A percentile compares a stretch with the other conserved stretches of the same genome.
These are phyloP conservation scores for Collybia mongolica DNA, from an alignment of 768 basidiomycete species.

Conservation along the genomic window DNA sequence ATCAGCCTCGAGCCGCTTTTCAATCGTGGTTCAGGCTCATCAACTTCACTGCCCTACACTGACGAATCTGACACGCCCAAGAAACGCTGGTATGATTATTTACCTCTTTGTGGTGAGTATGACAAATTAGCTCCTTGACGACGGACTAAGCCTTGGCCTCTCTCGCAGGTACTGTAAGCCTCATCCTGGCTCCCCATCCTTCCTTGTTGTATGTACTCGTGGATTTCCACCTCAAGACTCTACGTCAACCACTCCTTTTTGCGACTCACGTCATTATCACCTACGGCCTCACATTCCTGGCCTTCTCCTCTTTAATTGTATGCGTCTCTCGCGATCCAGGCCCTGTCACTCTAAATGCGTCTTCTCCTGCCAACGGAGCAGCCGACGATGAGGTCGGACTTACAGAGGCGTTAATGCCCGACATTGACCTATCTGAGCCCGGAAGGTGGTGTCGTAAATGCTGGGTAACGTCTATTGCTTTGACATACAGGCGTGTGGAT, in stretches of 20 bases:
- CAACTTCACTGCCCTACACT: background rate
- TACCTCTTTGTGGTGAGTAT: constrained; percentile 54
- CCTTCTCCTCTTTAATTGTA: constrained; percentile 70
- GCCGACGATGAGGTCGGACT: constrained; percentile 46
- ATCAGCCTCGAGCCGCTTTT: constrained; percentile 16
- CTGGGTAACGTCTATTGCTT: constrained; percentile 42
- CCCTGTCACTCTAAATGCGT: constrained; percentile 35
- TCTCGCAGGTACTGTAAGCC: constrained; percentile 38
- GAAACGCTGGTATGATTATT: constrained; percentile 56
- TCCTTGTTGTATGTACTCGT: constrained; percentile 68
- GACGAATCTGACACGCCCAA: constrained; percentile 18
- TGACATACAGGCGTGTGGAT: background rate
- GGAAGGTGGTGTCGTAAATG: constrained; percentile 79
- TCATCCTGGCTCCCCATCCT: constrained; percentile 74
- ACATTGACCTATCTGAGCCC: constrained; percentile 50
- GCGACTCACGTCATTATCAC: constrained; percentile 53
- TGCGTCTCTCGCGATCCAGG: constrained; percentile 78
- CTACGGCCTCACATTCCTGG: constrained; percentile 67
- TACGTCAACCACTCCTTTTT: constrained; percentile 46
- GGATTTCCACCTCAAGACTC: constrained; percentile 60
- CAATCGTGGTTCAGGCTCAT: background rate
- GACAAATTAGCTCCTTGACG: background rate
- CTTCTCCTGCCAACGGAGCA: constrained; percentile 23
- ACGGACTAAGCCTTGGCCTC: background rate
- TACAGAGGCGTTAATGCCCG: constrained; percentile 58